phyloP scores from a whole-genome alignment of 352 stramenopile genomes.

The Phytophthora cryptogea region DNA sequence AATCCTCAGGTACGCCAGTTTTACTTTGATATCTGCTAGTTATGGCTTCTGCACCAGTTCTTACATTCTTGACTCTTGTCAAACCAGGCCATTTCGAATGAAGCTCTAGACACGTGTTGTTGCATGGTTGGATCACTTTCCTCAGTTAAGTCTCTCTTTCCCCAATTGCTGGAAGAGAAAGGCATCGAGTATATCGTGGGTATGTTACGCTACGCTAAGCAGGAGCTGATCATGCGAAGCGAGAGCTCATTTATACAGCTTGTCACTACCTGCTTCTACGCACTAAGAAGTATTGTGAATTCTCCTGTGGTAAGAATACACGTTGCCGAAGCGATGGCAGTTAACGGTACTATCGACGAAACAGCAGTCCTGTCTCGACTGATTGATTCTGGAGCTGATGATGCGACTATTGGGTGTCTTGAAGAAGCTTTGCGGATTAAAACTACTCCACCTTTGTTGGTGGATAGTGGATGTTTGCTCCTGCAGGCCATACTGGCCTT shows the following conservation, averaged over 20 bases:
- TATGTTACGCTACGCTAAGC: slow-evolving; percentile 31
- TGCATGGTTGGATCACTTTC: slow-evolving; percentile 39
- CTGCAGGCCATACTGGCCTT: slow-evolving; percentile 20
- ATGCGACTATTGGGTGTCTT: slow-evolving; percentile 29
- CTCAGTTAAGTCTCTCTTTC: slow-evolving; percentile 13
- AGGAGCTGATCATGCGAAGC: slow-evolving; percentile 25
- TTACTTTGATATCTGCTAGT: too few relatives aligned
- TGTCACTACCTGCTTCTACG: slow-evolving; percentile 37
- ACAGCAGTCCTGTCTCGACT: slow-evolving; percentile 16
- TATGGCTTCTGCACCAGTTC: too few relatives aligned
- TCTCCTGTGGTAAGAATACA: slow-evolving; percentile 1
- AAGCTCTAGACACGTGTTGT: slow-evolving; percentile 43
- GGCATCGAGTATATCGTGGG: slow-evolving; percentile 23
- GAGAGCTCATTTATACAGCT: slow-evolving; percentile 38
- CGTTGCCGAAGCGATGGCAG: not conserved
- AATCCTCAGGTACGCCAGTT: slow-evolving; percentile 19
- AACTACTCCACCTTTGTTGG: slow-evolving; percentile 6
- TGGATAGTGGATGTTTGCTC: slow-evolving; percentile 24
- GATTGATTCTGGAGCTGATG: slow-evolving; percentile 16
- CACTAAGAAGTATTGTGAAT: slow-evolving; percentile 27
- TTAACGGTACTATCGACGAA: slow-evolving; percentile 2
- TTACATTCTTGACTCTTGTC: slow-evolving; percentile 1
- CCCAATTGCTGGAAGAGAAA: slow-evolving; percentile 17
- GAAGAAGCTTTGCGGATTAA: slow-evolving; percentile 23
- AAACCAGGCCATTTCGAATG: slow-evolving; percentile 35